Evolutionary conservation across 805 yeast species (phyloP).

Genomic region (Ogataea haglerorum): DNA sequence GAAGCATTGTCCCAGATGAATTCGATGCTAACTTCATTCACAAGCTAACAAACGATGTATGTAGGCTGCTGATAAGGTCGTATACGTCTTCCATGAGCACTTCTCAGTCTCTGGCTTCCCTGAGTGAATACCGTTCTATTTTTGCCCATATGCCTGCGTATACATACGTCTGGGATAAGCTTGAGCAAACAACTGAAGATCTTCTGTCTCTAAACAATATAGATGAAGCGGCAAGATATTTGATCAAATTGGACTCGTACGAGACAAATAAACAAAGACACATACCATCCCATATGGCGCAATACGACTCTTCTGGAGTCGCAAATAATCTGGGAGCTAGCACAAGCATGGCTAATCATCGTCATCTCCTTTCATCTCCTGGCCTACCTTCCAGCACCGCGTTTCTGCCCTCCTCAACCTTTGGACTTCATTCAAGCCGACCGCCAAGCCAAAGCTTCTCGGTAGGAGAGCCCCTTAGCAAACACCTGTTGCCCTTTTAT

Average conservation of each 20-base stretch:
- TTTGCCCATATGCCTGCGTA: slow-evolving; percentile 8
- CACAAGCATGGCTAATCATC: slow-evolving; percentile 9
- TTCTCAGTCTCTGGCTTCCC: slow-evolving; percentile 3
- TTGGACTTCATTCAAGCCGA: slow-evolving; percentile 4
- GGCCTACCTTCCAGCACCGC: slow-evolving; percentile 5
- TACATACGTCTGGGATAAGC: slow-evolving; percentile 15
- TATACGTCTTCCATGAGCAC: slow-evolving; percentile 2
- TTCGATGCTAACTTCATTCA: slow-evolving; percentile 13
- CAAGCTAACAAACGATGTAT: slow-evolving; percentile 14
- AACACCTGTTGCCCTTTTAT: slow-evolving; percentile 32
- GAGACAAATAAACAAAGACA: slow-evolving; percentile 5
- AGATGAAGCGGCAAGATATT: slow-evolving; percentile 22
- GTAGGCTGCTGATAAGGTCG: slow-evolving; percentile 11
- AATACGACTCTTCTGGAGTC: slow-evolving; percentile 4
- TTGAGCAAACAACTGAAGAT: slow-evolving; percentile 22
- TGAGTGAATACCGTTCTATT: slow-evolving; percentile 10
- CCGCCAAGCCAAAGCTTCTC: slow-evolving; percentile 11
- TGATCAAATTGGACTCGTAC: slow-evolving; percentile 21
- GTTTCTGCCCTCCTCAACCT: slow-evolving; percentile 1
- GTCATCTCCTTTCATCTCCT: slow-evolving; percentile 10
- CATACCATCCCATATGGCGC: slow-evolving; percentile 1
- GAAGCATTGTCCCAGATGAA: slow-evolving; percentile 14
- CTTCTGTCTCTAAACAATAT: slow-evolving; percentile 13
- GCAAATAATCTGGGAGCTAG: slow-evolving; percentile 10
- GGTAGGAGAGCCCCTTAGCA: slow-evolving; percentile 27